Evolutionary conservation across 1,139 yeast species (phyloP), one percentile per base, ranked within the genome.

Genomic region (Debaryomyces singareniensis): DNA sequence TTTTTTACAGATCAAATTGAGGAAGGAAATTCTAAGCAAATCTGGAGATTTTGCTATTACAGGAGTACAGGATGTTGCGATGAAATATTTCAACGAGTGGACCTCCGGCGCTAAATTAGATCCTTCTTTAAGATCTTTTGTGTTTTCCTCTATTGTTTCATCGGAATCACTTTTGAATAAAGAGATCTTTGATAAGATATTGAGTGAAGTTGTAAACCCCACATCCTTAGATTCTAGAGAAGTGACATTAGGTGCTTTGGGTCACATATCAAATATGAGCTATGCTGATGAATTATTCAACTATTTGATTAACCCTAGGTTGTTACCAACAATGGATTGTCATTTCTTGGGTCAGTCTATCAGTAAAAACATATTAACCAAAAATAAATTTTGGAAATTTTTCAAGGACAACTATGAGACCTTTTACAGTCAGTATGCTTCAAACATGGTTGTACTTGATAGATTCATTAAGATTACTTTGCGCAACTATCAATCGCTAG

Each of bases 261-360:
- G 91, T 4, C 53, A 66, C 5, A 68, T 74, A n/a, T 51, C 56
- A n/a, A 58, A 63, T 29, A 44, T 52, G 4, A 46, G 46, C 9
- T 54, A 62, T 23, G 54, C 71, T 25, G 48, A 55, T 9, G 49
- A 49, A 33, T 55, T 75, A 29, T 45, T 76, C 21, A 48, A 45
- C 1, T 47, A 62, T 38, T 51, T 76, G 26, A 47, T 66, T 25
- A 61, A 64, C 32, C 63, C 66, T 13, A 44, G 47, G 2, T 52
- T 61, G 9, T 56, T 80, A 20, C 82, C 84, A n/a, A 70, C 71
- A 27, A 84, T 83, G 84, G 86, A 83, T 49, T 65, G 75, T 15
- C 82, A 78, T 45, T 78, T 71, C 46, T 55, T 79, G 35, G 70
- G 76, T 2, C 55, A 55, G 11, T 60, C 78, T 13, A 56, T 81